Evolutionary conservation across 2,329 filamentous ascomycete genomes (phyloP), one percentile per base, ranked within the genome.

Genomic region (Penicillium sp.): DNA sequence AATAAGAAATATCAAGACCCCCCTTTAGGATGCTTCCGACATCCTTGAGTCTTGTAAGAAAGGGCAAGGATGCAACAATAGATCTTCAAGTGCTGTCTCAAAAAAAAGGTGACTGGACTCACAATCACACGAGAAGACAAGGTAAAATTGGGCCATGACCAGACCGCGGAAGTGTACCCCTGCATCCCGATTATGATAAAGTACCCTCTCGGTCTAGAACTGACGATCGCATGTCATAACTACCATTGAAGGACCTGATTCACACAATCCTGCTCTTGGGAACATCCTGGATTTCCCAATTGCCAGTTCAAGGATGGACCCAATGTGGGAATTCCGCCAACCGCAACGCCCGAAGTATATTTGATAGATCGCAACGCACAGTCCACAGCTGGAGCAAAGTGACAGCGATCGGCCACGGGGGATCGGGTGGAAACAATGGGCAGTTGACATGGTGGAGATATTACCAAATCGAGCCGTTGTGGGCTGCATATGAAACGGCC

Each of bases 151-250:
- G 31, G 31, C 31, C 12, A 10, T 41, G 10, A 8, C 23, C 23
- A 18, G 15, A 21, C 16, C 18, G 26, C 29, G 38, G 46, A 21
- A 36, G 4, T 16, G n/a, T 36, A 15, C 18, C 26, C 29, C 24
- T 49, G 28, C 38, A 29, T 42, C 16, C 46, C 46, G 38, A 29
- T 43, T 29, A 34, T 49, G 46, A 49, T 38, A 49, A 38, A 38
- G 41, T 49, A 38, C 28, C 18, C 34, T 33, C 16, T 13, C n/a
- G n/a, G 26, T 23, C n/a, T 42, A 34, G 16, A 23, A 29, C 21
- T 42, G 46, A 34, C 38, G 38, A 49, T 49, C 46, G 8, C 33
- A 36, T 10, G 23, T 18, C 42, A 41, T 12, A 12, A 15, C 3
- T 10, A 21, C 36, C 38, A 33, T 33, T 49, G 12, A 49, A 21